A percentile compares a stretch with the other conserved stretches of the same genome.
Conservation (phyloP, 768 basidiomycete species). For the Psilocybe sp. region DNA sequence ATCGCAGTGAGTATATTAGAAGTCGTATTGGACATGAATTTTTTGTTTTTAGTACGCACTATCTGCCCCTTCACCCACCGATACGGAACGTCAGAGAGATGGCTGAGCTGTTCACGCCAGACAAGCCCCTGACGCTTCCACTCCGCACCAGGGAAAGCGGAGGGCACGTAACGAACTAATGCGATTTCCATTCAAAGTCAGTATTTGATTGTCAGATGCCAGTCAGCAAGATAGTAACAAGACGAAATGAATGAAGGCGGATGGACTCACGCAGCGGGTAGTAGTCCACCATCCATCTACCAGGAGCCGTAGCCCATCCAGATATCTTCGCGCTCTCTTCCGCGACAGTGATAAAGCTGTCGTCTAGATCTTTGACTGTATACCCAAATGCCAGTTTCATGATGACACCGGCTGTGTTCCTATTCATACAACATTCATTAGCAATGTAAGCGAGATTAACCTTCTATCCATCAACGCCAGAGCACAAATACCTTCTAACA, state of each 20-base stretch:
- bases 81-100: constrained; percentile 37
- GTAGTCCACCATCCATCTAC: constrained; percentile 44
- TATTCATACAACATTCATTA: constrained; percentile 10
- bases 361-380: constrained; percentile 27
- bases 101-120: constrained; percentile 35
- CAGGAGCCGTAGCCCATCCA: constrained; percentile 36
- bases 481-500: constrained; percentile 30
- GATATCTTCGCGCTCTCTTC: constrained; percentile 39
- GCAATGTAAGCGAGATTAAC: neutral
- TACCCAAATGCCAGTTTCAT: constrained; percentile 45
- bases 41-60: constrained; percentile 21
- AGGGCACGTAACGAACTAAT: constrained; percentile 47
- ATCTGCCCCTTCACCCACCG: constrained; percentile 45
- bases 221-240: neutral
- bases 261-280: constrained; percentile 32
- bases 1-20: neutral
- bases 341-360: constrained; percentile 36
- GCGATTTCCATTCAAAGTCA: neutral
- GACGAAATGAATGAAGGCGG: neutral
- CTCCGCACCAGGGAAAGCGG: constrained; percentile 44
- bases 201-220: no score
- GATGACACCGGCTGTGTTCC: constrained; percentile 36
- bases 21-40: no score
- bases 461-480: no score
- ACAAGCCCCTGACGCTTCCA: constrained; percentile 45